Conservation (phyloP, 441 rosid genomes). For the Bruguiera hainesii region DNA sequence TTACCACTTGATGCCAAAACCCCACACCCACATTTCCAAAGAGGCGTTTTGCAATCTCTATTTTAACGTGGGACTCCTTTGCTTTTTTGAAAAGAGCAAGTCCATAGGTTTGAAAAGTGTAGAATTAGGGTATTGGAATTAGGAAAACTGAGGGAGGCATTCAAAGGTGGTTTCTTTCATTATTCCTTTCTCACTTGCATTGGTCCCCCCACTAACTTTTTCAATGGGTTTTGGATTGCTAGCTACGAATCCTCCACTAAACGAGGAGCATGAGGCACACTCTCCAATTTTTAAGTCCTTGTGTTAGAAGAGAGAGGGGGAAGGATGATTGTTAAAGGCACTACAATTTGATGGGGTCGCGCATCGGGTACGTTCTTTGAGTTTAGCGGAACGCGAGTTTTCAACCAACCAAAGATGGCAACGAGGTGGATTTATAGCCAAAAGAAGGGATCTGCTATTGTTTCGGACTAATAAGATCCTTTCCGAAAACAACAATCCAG, state of each 20-base stretch:
- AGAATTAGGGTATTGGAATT: conserved; percentile 38
- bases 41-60: conserved; percentile 17
- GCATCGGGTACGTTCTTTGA: too few relatives aligned
- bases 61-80: not conserved
- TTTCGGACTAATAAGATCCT: too few relatives aligned
- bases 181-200: conserved; percentile 25
- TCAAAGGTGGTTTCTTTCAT: conserved; percentile 38
- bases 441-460: too few relatives aligned
- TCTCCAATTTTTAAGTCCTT: not conserved
- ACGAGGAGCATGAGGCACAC: conserved; percentile 16
- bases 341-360: too few relatives aligned
- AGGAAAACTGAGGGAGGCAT: conserved; percentile 31
- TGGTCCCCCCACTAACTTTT: conserved; percentile 8
- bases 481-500: too few relatives aligned
- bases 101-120: not conserved
- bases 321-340: not conserved
- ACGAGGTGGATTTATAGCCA: too few relatives aligned
- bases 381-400: too few relatives aligned
- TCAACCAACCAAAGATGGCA: too few relatives aligned
- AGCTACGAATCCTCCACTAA: conserved; percentile 33
- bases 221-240: not conserved
- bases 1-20: conserved; percentile 10
- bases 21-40: conserved; percentile 28
- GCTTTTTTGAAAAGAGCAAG: conserved; percentile 42
- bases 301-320: too few relatives aligned